Evolutionary conservation across 345 rosid species (phyloP), one percentile per base, ranked within the genome.

Genomic region (Passiflora organensis): DNA sequence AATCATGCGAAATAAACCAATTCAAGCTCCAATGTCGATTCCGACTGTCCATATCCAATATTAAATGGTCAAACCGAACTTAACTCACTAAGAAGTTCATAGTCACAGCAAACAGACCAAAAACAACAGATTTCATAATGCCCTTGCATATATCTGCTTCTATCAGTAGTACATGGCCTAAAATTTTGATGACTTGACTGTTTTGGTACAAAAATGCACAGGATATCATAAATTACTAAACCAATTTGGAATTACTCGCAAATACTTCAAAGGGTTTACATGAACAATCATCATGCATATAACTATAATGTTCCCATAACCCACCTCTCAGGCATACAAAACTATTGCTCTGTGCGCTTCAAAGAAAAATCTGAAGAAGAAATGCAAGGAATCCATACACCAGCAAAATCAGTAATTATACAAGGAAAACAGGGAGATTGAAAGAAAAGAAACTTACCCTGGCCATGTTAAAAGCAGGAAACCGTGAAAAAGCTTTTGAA

Each of bases 401-500:
- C 53, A 63, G 50, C 52, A 58, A 65, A 65, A 34, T n/a, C 39
- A 41, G 43, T n/a, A 32, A 24, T 66, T 20, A n/a, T 41, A 50
- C 20, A 24, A 59, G 62, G 53, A 59, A 44, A 65, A 43, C 15
- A 34, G 34, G 41, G 25, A 63, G 36, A 44, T 13, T 19, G 41
- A 50, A 43, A 23, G 19, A 63, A 28, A 55, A 6, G 28, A 53
- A 56, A 60, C 73, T 71, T 75, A 89, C 99, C 66, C 36, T 86
- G 44, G 99, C 97, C 99, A 93, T 86, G 71, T 89, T 93, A 76
- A 89, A 93, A 55, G 99, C 81, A 64, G 96, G 95, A 76, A 89
- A 93, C 56, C 97, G 78, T 11, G 96, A 54, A 80, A 93, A 93
- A 46, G 97, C 99, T 77, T 93, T 89, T 49, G 96, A 78, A 59